A percentile compares a stretch with the other conserved stretches of the same genome.
Conservation (phyloP, 306 rosid genomes). For the Lathyrus aphaca region DNA sequence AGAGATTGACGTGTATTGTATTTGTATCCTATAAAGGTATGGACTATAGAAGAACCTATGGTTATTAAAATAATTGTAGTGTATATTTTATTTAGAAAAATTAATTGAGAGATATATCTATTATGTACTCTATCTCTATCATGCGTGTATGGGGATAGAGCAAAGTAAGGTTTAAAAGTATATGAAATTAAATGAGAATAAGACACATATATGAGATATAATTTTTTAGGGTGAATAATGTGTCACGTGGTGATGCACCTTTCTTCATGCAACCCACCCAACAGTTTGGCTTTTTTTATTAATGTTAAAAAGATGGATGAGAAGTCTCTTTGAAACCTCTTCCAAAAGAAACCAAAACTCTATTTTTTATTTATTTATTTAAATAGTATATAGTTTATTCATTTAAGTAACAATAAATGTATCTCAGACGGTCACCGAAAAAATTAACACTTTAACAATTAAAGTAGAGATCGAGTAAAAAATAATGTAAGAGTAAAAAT, state of each 20-base stretch:
- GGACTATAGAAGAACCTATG: conserved; percentile 13
- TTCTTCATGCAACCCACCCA: conserved; percentile 56
- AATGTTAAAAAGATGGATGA: conserved; percentile 44
- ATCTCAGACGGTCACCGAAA: accelerated
- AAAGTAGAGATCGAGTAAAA: too few relatives aligned
- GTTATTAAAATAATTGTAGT: not conserved
- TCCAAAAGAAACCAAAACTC: too few relatives aligned
- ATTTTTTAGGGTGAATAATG: conserved; percentile 41
- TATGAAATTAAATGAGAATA: conserved; percentile 1
- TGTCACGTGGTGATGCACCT: conserved; percentile 64
- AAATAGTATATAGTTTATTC: too few relatives aligned
- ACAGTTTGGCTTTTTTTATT: conserved; percentile 32
- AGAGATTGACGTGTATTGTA: conserved; percentile 12
- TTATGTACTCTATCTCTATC: not conserved
- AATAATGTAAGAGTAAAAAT: too few relatives aligned
- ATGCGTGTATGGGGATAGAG: conserved; percentile 24
- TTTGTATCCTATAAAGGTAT: conserved; percentile 26
- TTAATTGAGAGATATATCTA: not conserved
- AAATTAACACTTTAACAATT: too few relatives aligned
- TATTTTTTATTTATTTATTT: too few relatives aligned
- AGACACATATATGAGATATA: conserved; percentile 37
- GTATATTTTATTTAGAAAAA: conserved; percentile 20
- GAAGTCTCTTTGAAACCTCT: conserved; percentile 9
- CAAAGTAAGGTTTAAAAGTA: not conserved
- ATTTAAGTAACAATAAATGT: too few relatives aligned